Evolutionary conservation across 2,329 filamentous ascomycete genomes (phyloP).

Genomic region (Talaromyces atroroseus): DNA sequence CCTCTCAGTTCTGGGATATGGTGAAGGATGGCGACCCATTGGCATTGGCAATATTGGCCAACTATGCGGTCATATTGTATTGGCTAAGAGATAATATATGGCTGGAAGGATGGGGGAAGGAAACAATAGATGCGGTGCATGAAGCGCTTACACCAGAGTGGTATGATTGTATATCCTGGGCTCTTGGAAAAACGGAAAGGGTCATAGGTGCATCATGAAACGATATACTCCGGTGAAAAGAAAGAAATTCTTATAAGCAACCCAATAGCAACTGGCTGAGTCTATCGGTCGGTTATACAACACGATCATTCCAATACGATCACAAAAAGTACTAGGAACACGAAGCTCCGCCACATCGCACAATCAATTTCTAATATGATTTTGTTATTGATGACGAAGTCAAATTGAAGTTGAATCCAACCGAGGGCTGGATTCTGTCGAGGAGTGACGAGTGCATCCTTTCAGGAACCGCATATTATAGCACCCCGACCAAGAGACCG

Average conservation of each 20-base stretch:
- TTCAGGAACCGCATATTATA: not conserved
- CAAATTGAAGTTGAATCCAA: not conserved
- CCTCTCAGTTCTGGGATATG: conserved; percentile 8
- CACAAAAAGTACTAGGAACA: not conserved
- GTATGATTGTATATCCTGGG: conserved; percentile 10
- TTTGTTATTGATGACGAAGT: not conserved
- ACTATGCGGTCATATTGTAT: conserved; percentile 9
- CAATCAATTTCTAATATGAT: not conserved
- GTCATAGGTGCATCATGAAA: not conserved
- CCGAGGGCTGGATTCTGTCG: not conserved
- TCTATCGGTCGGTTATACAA: not conserved
- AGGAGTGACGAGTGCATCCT: not conserved
- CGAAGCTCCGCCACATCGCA: not conserved
- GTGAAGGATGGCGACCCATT: conserved; percentile 4
- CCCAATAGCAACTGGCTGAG: not conserved
- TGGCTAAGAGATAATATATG: conserved; percentile 6
- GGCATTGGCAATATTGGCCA: conserved; percentile 10
- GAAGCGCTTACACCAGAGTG: conserved; percentile 5
- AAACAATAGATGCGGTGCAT: conserved; percentile 8
- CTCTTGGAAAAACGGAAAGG: not conserved
- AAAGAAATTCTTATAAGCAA: not conserved
- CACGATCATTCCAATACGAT: no score
- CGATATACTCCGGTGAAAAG: no score
- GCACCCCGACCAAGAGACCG: not conserved
- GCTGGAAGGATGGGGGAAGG: conserved; percentile 11